phyloP scores from a whole-genome alignment of 192 early-diverging fungal species.

The Chytriomyces hyalinus region DNA sequence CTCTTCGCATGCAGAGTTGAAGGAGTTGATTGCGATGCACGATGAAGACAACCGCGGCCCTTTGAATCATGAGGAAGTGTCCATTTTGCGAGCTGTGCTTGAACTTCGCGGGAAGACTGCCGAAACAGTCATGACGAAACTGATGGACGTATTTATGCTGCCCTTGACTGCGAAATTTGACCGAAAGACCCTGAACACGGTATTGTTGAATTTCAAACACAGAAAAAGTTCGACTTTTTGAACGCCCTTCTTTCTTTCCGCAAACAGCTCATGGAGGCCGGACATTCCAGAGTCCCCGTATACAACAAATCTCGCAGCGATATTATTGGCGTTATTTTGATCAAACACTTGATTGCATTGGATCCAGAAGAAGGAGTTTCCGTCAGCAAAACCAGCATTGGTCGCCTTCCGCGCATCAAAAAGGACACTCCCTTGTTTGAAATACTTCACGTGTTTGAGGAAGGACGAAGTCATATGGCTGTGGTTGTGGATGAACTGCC shows the following conservation, averaged over 20 bases:
- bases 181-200: conserved; percentile 25
- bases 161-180: conserved; percentile 36
- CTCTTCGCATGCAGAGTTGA: conserved; percentile 43
- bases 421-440: conserved; percentile 55
- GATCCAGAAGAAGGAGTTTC: conserved; percentile 53
- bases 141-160: conserved; percentile 58
- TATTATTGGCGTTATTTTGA: conserved; percentile 51
- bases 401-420: conserved; percentile 48
- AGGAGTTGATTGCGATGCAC: conserved; percentile 56
- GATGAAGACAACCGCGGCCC: conserved; percentile 52
- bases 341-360: conserved; percentile 49
- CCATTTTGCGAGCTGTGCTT: conserved; percentile 55
- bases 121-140: conserved; percentile 48
- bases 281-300: conserved; percentile 59
- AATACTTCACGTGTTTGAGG: conserved; percentile 61
- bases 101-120: conserved; percentile 58
- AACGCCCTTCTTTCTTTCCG: too few species aligned
- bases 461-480: conserved; percentile 60
- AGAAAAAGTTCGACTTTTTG: not conserved
- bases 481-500: conserved; percentile 48
- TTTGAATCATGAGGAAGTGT: conserved; percentile 58
- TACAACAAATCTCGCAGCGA: conserved; percentile 42
- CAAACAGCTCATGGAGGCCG: conserved; percentile 46
- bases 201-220: conserved; percentile 29
- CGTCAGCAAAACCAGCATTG: conserved; percentile 41